Conservation (phyloP, 2,329 filamentous ascomycete genomes). For the Pleomassaria siparia region DNA sequence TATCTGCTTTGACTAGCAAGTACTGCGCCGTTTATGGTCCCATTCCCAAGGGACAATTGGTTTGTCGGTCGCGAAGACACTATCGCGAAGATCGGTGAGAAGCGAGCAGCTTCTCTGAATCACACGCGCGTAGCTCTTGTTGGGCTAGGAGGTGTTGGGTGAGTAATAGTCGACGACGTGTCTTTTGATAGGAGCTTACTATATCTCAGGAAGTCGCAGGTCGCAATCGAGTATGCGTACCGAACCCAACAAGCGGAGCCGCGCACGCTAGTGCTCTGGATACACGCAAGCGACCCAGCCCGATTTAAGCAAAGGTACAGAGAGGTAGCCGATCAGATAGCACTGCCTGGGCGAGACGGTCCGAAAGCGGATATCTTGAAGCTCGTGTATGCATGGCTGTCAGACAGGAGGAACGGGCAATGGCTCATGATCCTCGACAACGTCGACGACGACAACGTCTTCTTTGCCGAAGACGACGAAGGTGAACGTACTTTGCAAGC, state of each 20-base stretch:
- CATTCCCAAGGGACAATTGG: slow-evolving; percentile 12
- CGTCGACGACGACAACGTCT: slow-evolving; percentile 14
- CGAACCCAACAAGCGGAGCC: slow-evolving; percentile 4
- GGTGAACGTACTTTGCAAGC: slow-evolving; percentile 1
- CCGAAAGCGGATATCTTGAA: slow-evolving; percentile 11
- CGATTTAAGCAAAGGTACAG: slow-evolving; percentile 14
- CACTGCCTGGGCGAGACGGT: slow-evolving; percentile 12
- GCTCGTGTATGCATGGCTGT: slow-evolving; percentile 16
- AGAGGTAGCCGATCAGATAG: slow-evolving; percentile 12
- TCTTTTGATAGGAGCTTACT: slow-evolving; percentile 1
- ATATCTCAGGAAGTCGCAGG: slow-evolving; percentile 15
- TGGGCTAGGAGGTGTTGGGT: slow-evolving; percentile 22
- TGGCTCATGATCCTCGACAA: slow-evolving; percentile 21
- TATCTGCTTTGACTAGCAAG: slow-evolving; percentile 7
- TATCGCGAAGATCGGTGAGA: slow-evolving; percentile 9
- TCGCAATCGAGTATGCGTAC: slow-evolving; percentile 18
- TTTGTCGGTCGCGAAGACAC: slow-evolving; percentile 15
- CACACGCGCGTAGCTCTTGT: slow-evolving; percentile 15
- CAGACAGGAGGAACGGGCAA: slow-evolving; percentile 11
- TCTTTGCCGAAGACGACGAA: slow-evolving; percentile 14
- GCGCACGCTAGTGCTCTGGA: slow-evolving; percentile 12
- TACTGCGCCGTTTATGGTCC: slow-evolving; percentile 12
- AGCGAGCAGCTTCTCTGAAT: slow-evolving; percentile 2
- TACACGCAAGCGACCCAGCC: slow-evolving; percentile 12
- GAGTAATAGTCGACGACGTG: slow-evolving; percentile 4